phyloP scores from a whole-genome alignment of 768 basidiomycete species.

The Multifurca ochricompacta region DNA sequence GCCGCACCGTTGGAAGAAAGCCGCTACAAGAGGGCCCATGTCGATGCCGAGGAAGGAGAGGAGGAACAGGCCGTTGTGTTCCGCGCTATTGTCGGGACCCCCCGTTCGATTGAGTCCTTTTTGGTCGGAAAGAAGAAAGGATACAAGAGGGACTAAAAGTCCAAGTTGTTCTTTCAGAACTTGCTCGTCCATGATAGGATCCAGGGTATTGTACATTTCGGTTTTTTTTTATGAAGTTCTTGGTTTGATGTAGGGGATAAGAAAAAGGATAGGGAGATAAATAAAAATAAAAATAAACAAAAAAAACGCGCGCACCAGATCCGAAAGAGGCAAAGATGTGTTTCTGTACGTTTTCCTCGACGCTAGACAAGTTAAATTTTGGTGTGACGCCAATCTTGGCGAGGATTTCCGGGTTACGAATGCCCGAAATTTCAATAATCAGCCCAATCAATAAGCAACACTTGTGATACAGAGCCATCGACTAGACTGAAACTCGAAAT shows the following conservation, averaged over 20 bases:
- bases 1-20: slow-evolving; percentile 22
- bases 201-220: slow-evolving; percentile 26
- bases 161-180: slow-evolving; percentile 26
- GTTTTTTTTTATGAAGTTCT: slow-evolving; percentile 31
- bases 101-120: not conserved
- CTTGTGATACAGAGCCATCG: slow-evolving; percentile 2
- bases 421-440: slow-evolving; percentile 51
- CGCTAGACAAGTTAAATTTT: slow-evolving; percentile 37
- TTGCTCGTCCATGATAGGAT: slow-evolving; percentile 27
- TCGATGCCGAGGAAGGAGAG: slow-evolving; percentile 25
- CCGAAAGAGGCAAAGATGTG: slow-evolving; percentile 29
- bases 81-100: slow-evolving; percentile 20
- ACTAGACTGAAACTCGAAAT: not conserved
- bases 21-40: slow-evolving; percentile 21
- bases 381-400: slow-evolving; percentile 32
- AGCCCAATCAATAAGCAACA: slow-evolving; percentile 29
- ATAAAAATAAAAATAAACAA: too few species aligned
- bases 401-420: slow-evolving; percentile 39
- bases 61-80: slow-evolving; percentile 25
- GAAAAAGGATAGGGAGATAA: not conserved
- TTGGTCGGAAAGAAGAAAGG: not conserved
- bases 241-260: not conserved
- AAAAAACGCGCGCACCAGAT: slow-evolving; percentile 29
- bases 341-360: slow-evolving; percentile 51
- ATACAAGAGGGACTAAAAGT: slow-evolving; percentile 26